Percentiles rank a stretch among this genome's conserved stretches.
Evolutionary conservation across 2,329 filamentous ascomycete genomes (phyloP).

Genomic region (Aspergillus pseudotamarii): DNA sequence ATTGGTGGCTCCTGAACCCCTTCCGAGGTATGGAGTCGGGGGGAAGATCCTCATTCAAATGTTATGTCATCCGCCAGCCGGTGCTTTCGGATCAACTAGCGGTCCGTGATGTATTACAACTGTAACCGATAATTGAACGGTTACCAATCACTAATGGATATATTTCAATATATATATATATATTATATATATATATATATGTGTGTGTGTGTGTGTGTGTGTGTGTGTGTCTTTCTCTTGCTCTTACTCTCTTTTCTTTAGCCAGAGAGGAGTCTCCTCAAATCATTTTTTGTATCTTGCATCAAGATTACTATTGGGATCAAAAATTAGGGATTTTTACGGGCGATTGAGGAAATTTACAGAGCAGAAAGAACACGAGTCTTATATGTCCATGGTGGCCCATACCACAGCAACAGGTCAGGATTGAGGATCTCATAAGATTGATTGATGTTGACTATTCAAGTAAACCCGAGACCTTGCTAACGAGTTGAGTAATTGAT

Average conservation of each 20-base stretch:
- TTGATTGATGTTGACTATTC: not conserved
- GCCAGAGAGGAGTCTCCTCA: too few relatives aligned
- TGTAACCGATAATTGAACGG: not conserved
- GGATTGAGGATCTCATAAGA: not conserved
- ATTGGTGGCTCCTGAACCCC: not conserved
- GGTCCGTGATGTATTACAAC: not conserved
- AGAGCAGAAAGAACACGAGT: not conserved
- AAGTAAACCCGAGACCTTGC: not conserved
- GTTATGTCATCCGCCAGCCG: constrained; percentile 1
- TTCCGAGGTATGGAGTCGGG: not conserved
- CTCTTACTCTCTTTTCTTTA: too few relatives aligned
- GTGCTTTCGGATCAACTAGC: not conserved
- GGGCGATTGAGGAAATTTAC: too few relatives aligned
- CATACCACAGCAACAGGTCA: not conserved
- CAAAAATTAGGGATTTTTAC: not conserved
- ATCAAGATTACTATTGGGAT: not conserved
- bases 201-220: too few relatives aligned
- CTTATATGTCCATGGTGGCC: not conserved
- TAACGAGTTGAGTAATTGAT: not conserved
- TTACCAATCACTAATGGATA: not conserved
- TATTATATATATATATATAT: too few relatives aligned
- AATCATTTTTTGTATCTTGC: too few relatives aligned
- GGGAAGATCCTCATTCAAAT: not conserved
- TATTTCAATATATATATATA: too few relatives aligned
- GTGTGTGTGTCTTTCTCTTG: too few relatives aligned